A percentile compares a stretch with the other conserved stretches of the same genome.
Evolutionary conservation across 176 grass and related monocot genomes (phyloP).

Genomic region (Bolboschoenus planiculmis): DNA sequence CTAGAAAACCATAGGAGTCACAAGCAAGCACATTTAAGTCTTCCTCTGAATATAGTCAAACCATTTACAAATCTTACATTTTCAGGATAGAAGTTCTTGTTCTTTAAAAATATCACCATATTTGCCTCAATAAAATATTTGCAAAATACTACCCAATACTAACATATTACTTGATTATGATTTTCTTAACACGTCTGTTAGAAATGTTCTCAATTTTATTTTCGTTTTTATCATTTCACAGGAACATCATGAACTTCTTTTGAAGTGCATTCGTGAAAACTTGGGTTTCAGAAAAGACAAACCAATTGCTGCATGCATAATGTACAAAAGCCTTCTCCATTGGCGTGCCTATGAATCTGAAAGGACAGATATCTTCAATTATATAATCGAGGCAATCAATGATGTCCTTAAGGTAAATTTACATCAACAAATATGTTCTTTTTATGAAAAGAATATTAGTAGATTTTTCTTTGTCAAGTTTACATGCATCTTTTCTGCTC

Average conservation of each 20-base stretch:
- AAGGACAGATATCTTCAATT: conserved; percentile 92
- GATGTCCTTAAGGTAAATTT: conserved; percentile 71
- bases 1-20: background rate
- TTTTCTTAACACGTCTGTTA: background rate
- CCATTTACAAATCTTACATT: background rate
- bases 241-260: conserved; percentile 88
- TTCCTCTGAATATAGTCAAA: background rate
- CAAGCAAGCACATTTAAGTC: background rate
- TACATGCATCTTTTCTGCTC: background rate
- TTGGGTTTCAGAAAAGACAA: conserved; percentile 85
- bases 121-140: background rate
- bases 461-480: background rate
- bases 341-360: conserved; percentile 90
- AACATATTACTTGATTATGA: background rate
- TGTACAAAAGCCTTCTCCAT: conserved; percentile 80
- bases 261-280: conserved; percentile 78
- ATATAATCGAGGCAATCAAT: conserved; percentile 85
- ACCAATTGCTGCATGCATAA: conserved; percentile 80
- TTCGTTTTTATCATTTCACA: conserved; percentile 30
- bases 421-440: background rate
- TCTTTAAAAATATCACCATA: background rate
- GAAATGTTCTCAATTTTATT: conserved; percentile 21
- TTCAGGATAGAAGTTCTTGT: background rate
- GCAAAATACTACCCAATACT: background rate
- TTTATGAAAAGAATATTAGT: background rate